phyloP scores from a whole-genome alignment of 2,329 filamentous ascomycete genomes.

The Aschersonia sp. region DNA sequence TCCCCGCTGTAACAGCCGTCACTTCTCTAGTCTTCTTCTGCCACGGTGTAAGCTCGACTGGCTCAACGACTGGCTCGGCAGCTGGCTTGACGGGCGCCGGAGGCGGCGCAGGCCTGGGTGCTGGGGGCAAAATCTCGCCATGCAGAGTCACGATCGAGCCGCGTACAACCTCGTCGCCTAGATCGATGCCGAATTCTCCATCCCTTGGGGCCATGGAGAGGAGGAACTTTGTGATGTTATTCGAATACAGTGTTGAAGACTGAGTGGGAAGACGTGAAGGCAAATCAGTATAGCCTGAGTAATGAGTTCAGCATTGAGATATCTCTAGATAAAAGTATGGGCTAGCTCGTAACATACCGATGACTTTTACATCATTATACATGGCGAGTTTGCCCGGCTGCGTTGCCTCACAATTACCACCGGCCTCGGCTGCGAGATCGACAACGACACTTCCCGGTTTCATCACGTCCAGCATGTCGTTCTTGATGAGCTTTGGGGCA shows the following conservation, averaged over 20 bases:
- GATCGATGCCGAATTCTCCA: slow-evolving; percentile 65
- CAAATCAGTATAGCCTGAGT: slow-evolving; percentile 64
- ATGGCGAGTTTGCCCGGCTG: slow-evolving; percentile 54
- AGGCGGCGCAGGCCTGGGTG: slow-evolving; percentile 50
- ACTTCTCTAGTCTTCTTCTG: slow-evolving; percentile 69
- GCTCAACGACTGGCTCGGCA: slow-evolving; percentile 32
- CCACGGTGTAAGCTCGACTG: slow-evolving; percentile 63
- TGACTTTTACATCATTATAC: slow-evolving; percentile 69
- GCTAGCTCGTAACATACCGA: slow-evolving; percentile 38
- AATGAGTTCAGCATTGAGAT: not conserved
- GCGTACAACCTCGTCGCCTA: slow-evolving; percentile 73
- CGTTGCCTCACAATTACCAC: slow-evolving; percentile 78
- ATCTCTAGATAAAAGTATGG: not conserved
- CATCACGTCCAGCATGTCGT: slow-evolving; percentile 69
- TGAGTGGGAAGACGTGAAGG: slow-evolving; percentile 79
- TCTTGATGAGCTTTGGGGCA: slow-evolving; percentile 72
- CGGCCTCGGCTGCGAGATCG: slow-evolving; percentile 75
- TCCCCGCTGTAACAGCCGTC: slow-evolving; percentile 56
- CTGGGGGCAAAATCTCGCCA: slow-evolving; percentile 60
- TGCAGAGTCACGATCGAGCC: slow-evolving; percentile 71
- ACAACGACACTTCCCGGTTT: slow-evolving; percentile 81
- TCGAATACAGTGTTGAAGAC: slow-evolving; percentile 79
- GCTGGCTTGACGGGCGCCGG: slow-evolving; percentile 31
- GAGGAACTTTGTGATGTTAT: slow-evolving; percentile 83
- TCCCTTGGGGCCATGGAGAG: slow-evolving; percentile 68